Conservation (phyloP, 305 asterid genomes). For the Plantago coronopus region DNA sequence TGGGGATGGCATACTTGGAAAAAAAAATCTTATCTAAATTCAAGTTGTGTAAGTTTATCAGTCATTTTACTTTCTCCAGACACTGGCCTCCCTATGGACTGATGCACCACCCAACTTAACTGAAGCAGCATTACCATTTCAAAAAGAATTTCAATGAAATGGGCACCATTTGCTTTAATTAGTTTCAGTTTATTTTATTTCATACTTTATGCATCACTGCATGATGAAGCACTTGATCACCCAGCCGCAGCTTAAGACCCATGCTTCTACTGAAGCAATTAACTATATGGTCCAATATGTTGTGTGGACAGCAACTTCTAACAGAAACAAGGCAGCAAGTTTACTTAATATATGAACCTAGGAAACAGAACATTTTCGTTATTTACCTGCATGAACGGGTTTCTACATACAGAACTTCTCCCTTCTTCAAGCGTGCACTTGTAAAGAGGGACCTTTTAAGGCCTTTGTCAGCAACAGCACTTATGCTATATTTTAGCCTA, state of each 20-base stretch:
- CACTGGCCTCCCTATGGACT: too few species aligned
- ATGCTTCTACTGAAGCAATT: not conserved
- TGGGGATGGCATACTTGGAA: too few species aligned
- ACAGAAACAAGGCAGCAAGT: not conserved
- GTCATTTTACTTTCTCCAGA: too few species aligned
- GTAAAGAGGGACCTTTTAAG: slow-evolving; percentile 73
- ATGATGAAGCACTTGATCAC: not conserved
- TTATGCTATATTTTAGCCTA: slow-evolving; percentile 91
- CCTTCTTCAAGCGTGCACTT: slow-evolving; percentile 89
- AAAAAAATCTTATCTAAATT: too few species aligned
- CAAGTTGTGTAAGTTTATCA: too few species aligned
- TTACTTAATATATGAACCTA: too few species aligned
- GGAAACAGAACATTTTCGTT: not conserved
- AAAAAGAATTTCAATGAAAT: too few species aligned
- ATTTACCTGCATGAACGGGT: slow-evolving; percentile 73
- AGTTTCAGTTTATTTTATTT: not conserved
- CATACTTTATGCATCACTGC: not conserved
- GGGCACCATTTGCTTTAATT: too few species aligned
- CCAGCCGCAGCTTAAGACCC: not conserved
- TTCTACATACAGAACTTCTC: slow-evolving; percentile 88
- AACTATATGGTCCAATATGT: too few species aligned
- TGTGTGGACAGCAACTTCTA: not conserved
- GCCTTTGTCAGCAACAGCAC: slow-evolving; percentile 96
- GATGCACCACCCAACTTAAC: too few species aligned
- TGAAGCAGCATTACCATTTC: too few species aligned